Evolutionary conservation across 2,329 filamentous ascomycete genomes (phyloP).

Genomic region (Macrophomina tecta): DNA sequence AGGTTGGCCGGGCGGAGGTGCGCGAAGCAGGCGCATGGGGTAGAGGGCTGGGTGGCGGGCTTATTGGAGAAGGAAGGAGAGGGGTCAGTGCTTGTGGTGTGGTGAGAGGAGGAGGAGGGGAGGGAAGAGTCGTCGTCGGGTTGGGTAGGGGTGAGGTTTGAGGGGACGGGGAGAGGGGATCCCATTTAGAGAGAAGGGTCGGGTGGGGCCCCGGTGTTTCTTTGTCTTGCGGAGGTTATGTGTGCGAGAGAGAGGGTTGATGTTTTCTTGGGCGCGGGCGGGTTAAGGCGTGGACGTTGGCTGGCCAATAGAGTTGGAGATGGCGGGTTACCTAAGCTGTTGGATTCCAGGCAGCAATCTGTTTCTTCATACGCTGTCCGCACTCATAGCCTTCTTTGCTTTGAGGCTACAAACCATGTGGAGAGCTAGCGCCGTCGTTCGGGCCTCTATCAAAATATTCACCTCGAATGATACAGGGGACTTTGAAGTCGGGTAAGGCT

Average conservation of each 20-base stretch:
- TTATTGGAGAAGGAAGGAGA: neutral
- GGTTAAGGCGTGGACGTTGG: neutral
- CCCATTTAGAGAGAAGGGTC: neutral
- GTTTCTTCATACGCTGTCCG: too few species aligned
- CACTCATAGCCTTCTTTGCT: too few species aligned
- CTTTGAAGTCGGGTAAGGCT: too few species aligned
- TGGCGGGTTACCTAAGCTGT: too few species aligned
- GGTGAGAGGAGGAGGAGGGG: neutral
- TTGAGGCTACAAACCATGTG: too few species aligned
- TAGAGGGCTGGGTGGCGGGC: neutral
- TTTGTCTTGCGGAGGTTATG: neutral
- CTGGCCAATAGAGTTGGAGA: too few species aligned
- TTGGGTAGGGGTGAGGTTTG: conserved; percentile 8
- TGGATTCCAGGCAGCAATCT: too few species aligned
- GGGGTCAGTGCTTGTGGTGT: conserved; percentile 2
- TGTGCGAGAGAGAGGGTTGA: neutral
- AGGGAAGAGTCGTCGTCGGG: neutral
- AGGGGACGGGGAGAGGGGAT: neutral
- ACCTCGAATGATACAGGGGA: too few species aligned
- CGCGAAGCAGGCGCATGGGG: conserved; percentile 11
- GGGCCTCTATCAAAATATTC: too few species aligned
- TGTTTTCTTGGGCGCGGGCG: neutral
- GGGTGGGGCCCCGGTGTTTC: neutral
- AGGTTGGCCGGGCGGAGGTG: conserved; percentile 15
- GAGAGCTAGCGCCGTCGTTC: too few species aligned